Base-by-base conservation (phyloP, 2,329 filamentous ascomycete genomes). In the Blastomyces gilchristii region DNA sequence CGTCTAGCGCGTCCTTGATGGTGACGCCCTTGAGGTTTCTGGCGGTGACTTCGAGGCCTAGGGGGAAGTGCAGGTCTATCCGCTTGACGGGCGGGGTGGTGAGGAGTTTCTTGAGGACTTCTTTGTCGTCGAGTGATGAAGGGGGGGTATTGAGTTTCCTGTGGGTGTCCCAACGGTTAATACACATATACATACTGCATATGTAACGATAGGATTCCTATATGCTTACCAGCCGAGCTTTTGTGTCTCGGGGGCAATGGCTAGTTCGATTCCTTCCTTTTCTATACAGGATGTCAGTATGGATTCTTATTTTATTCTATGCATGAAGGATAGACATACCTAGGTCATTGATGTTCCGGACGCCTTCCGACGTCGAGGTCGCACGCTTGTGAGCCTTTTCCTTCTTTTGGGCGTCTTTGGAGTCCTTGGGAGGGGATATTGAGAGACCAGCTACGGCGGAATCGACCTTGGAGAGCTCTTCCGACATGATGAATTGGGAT, bases 121-220 rank as follows among this genome's bases (percentile, higher is more conserved):
- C 86, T 71, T 88, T 88, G 69, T 97, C 93, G 39, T 97, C 92
- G 60, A 97, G 76, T 49, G 84, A 83, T 65, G 81, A 79, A 52
- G 91, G 84, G 45, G 91, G 93, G 62, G 87, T 89, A 84, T 97
- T 97, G 75, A 97, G 87, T 80, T 94, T 96, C 93, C 92, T 97
- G 69, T 45, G 16, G 11, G 45, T 37, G 34, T 37, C 34, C 5
- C 9, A 37, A 9, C 2, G 34, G 34, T 37, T 37, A 37, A 25
- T 28, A 53, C 53, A 37, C 60, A 25, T 56, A 37, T n/a, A 39
- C 12, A 37, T 9, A 54, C 14, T 47, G n/a, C 11, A 12, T 4
- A 50, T 11, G 11, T 50, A n/a, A 0, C 4, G 12, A n/a, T 34
- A 7, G 31, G 12, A 34, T 31, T 31, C 28, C 28, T 31, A 34